A percentile compares a stretch with the other conserved stretches of the same genome.
These are phyloP conservation scores for Castanea mollissima DNA, from an alignment of 306 rosid genomes.

Conservation along the genomic window DNA sequence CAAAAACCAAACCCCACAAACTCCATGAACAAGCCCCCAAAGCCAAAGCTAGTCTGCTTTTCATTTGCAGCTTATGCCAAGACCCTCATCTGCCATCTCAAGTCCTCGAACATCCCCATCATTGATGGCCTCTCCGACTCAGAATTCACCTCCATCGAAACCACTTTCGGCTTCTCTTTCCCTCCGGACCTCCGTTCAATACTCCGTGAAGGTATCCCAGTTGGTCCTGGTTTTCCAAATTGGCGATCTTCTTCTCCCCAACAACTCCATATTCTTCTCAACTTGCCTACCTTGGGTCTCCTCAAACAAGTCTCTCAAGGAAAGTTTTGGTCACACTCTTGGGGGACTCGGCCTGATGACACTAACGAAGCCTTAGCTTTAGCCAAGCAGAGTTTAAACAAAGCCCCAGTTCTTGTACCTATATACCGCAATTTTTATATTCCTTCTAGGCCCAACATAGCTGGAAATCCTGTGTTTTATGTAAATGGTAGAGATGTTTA, in stretches of 20 bases:
- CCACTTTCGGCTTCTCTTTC: constrained; percentile 51
- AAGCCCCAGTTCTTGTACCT: constrained; percentile 64
- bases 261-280: constrained; percentile 59
- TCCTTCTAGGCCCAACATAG: constrained; percentile 39
- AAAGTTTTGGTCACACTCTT: constrained; percentile 52
- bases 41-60: constrained; percentile 63
- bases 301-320: constrained; percentile 47
- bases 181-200: constrained; percentile 84
- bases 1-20: neutral
- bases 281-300: constrained; percentile 49
- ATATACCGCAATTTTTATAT: constrained; percentile 59
- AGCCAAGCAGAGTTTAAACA: constrained; percentile 22
- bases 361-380: constrained; percentile 11
- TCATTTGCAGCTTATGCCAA: constrained; percentile 73
- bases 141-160: constrained; percentile 53
- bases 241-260: constrained; percentile 83
- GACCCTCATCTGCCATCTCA: constrained; percentile 43
- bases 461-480: constrained; percentile 71
- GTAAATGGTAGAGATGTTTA: constrained; percentile 44
- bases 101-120: constrained; percentile 42
- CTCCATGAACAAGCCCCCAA: constrained; percentile 13
- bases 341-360: constrained; percentile 54
- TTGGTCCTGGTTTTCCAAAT: constrained; percentile 65
- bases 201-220: constrained; percentile 73
- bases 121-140: constrained; percentile 55